phyloP scores from a whole-genome alignment of 2,329 filamentous ascomycete genomes.

The Talaromyces pinophilus region DNA sequence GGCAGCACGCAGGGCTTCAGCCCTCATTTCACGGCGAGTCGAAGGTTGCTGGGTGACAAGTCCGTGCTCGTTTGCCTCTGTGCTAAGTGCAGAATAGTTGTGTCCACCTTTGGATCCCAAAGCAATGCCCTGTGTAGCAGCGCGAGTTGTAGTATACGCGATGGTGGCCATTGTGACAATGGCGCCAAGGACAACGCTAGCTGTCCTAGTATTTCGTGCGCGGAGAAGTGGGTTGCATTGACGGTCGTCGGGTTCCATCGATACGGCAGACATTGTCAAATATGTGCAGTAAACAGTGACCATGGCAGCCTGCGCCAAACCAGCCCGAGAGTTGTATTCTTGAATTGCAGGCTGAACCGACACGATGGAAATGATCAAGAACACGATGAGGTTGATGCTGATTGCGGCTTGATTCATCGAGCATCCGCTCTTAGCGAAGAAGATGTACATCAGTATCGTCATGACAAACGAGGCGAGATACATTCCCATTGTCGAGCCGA shows the following conservation, averaged over 20 bases:
- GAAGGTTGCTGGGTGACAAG: conserved; percentile 84
- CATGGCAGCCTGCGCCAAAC: conserved; percentile 95
- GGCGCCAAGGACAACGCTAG: conserved; percentile 87
- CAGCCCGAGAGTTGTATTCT: conserved; percentile 88
- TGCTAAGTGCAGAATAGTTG: conserved; percentile 61
- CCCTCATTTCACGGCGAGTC: conserved; percentile 83
- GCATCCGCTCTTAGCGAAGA: conserved; percentile 80
- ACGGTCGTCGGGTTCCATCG: conserved; percentile 95
- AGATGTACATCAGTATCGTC: conserved; percentile 96
- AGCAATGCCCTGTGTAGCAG: conserved; percentile 78
- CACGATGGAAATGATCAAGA: conserved; percentile 75
- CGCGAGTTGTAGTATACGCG: conserved; percentile 94
- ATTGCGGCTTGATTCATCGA: conserved; percentile 97
- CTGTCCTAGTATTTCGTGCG: conserved; percentile 83
- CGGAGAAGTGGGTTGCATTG: conserved; percentile 88
- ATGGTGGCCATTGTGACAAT: conserved; percentile 96
- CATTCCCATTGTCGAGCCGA: conserved; percentile 92
- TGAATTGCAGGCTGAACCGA: conserved; percentile 90
- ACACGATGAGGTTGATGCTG: conserved; percentile 84
- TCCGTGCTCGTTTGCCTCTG: conserved; percentile 77
- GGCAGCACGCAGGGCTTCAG: conserved; percentile 84
- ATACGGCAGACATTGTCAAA: conserved; percentile 95
- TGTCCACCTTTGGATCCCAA: conserved; percentile 53
- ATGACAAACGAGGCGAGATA: conserved; percentile 87
- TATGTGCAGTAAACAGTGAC: conserved; percentile 98